Evolutionary conservation across 495 filamentous ascomycete genomes (phyloP).

Genomic region (Penicillium silybi): DNA sequence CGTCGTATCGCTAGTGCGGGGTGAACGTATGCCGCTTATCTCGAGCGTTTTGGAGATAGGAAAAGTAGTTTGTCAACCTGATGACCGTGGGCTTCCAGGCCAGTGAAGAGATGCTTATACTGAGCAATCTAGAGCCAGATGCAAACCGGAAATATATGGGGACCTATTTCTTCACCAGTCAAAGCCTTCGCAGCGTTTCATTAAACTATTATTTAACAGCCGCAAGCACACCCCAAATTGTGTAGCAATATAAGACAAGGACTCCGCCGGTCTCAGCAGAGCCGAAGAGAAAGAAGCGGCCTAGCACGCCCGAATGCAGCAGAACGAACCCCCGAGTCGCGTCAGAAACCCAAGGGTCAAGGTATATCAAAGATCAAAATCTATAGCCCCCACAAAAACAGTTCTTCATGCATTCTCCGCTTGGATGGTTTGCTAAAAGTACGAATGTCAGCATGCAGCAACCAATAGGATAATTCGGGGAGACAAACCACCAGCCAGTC

Average conservation of each 20-base stretch:
- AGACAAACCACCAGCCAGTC: conserved; percentile 93
- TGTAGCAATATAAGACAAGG: conserved; percentile 43
- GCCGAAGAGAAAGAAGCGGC: conserved; percentile 23
- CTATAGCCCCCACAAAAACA: conserved; percentile 35
- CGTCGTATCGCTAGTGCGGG: conserved; percentile 2
- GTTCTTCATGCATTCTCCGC: conserved; percentile 44
- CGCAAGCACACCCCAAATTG: conserved; percentile 21
- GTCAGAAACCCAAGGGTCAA: conserved; percentile 14
- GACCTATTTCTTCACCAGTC: background rate
- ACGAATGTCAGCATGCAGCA: conserved; percentile 7
- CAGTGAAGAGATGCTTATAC: background rate
- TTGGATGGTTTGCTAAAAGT: conserved; percentile 43
- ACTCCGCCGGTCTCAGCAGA: conserved; percentile 20
- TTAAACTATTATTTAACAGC: conserved; percentile 38
- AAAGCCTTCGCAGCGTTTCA: conserved; percentile 20
- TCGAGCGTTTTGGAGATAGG: background rate
- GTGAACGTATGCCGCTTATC: conserved; percentile 6
- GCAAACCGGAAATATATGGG: background rate
- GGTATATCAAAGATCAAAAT: conserved; percentile 36
- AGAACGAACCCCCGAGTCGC: conserved; percentile 14
- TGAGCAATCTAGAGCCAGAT: background rate
- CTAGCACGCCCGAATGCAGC: conserved; percentile 21
- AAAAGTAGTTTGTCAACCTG: background rate
- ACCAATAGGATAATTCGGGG: background rate
- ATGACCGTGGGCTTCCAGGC: background rate